Evolutionary conservation across 495 filamentous ascomycete genomes (phyloP).

Genomic region (Podospora appendiculata): DNA sequence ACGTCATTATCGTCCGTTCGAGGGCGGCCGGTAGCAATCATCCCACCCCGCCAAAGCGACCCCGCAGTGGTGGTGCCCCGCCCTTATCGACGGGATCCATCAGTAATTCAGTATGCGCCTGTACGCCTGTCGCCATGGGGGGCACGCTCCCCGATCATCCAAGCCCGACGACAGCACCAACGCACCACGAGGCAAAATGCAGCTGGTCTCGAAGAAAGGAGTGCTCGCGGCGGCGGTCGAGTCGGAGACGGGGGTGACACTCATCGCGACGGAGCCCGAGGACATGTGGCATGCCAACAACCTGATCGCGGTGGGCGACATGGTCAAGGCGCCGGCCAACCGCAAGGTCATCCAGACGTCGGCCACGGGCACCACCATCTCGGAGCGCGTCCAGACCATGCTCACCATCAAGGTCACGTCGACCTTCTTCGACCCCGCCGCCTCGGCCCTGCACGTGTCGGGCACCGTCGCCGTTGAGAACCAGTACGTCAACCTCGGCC

Average conservation of each 20-base stretch:
- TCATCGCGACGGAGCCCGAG: slow-evolving; percentile 86
- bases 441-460: slow-evolving; percentile 74
- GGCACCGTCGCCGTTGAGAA: slow-evolving; percentile 81
- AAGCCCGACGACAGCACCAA: neutral
- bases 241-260: slow-evolving; percentile 61
- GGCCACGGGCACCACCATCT: slow-evolving; percentile 65
- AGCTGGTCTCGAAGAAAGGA: slow-evolving; percentile 27
- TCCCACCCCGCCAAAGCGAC: too few species aligned
- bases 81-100: too few species aligned
- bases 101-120: too few species aligned
- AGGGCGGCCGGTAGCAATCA: neutral
- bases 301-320: slow-evolving; percentile 72
- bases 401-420: slow-evolving; percentile 75
- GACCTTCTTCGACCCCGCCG: slow-evolving; percentile 84
- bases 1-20: too few species aligned
- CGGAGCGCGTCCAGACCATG: slow-evolving; percentile 66
- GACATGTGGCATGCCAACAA: slow-evolving; percentile 99
- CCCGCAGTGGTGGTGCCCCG: too few species aligned
- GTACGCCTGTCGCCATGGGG: too few species aligned
- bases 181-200: slow-evolving; percentile 11
- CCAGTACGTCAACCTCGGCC: slow-evolving; percentile 70
- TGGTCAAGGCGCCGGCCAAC: slow-evolving; percentile 73
- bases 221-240: slow-evolving; percentile 64
- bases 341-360: slow-evolving; percentile 69
- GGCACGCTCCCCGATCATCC: too few species aligned